Conservation (phyloP, 164 flowering plant species). For the Magnolia officinalis region DNA sequence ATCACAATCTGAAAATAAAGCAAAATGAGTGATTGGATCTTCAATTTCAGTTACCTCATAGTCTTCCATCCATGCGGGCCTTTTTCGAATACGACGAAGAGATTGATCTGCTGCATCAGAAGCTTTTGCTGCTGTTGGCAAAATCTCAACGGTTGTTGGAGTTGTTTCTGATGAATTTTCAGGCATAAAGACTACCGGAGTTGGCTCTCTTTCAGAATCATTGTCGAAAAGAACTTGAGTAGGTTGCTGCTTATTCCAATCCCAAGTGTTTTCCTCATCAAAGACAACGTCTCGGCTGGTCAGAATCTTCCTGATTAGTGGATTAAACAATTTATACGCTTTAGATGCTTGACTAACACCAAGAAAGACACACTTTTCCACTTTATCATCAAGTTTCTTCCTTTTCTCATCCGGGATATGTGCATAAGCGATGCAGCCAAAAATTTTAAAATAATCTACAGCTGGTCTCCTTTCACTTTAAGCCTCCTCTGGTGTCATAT, state of each 20-base stretch:
- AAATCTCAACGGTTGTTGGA: background rate
- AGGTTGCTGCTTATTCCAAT: too few species aligned
- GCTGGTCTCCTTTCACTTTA: too few species aligned
- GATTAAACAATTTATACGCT: slow-evolving; percentile 5
- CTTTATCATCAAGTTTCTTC: slow-evolving; percentile 5
- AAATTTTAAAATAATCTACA: too few species aligned
- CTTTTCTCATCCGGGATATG: too few species aligned
- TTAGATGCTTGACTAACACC: background rate
- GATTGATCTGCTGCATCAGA: background rate
- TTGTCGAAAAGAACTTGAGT: too few species aligned
- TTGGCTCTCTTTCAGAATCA: too few species aligned
- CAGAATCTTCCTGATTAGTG: background rate
- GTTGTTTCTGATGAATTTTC: background rate
- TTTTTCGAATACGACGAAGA: slow-evolving; percentile 1
- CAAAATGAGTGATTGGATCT: background rate
- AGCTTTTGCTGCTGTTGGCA: slow-evolving; percentile 1
- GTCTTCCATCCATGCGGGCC: slow-evolving; percentile 2
- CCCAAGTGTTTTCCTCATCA: too few species aligned
- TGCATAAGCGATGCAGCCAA: too few species aligned
- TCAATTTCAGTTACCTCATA: slow-evolving; percentile 1
- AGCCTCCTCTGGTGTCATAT: too few species aligned
- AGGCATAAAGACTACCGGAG: too few species aligned
- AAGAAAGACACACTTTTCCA: slow-evolving; percentile 1
- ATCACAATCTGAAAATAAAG: slow-evolving; percentile 14
- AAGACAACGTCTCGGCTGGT: background rate